These are phyloP conservation scores for Plasmodium knowlesi DNA, from an alignment of 169 alveolate species.

Conservation along the genomic window DNA sequence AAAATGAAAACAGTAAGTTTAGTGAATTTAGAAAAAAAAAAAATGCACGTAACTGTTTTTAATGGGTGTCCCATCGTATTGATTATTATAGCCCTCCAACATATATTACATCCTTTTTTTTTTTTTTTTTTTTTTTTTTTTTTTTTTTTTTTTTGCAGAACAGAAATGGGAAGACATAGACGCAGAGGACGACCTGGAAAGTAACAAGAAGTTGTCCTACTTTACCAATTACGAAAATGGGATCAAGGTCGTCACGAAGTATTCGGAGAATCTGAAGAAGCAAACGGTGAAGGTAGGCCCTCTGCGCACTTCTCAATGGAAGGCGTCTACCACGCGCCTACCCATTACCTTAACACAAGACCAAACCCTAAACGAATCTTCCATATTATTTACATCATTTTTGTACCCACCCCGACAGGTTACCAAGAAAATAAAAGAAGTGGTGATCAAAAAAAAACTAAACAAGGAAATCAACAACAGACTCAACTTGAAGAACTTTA, in stretches of 20 bases:
- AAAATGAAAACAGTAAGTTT: constrained; percentile 61
- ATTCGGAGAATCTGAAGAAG: constrained; percentile 81
- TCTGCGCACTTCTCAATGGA: not conserved
- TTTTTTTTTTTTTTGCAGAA: constrained; percentile 49
- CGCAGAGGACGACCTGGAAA: constrained; percentile 85
- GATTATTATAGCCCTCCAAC: not conserved
- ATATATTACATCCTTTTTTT: not conserved
- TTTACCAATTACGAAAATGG: constrained; percentile 83
- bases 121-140: not conserved
- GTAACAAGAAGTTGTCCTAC: constrained; percentile 78
- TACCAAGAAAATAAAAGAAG: constrained; percentile 84
- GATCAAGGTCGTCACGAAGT: constrained; percentile 83
- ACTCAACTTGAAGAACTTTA: constrained; percentile 77
- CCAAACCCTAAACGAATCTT: not conserved
- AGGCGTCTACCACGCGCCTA: too few relatives aligned
- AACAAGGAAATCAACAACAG: constrained; percentile 82
- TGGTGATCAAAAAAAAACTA: constrained; percentile 66
- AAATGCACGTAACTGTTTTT: not conserved
- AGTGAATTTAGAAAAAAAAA: not conserved
- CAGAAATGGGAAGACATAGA: constrained; percentile 88
- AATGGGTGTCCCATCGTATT: not conserved
- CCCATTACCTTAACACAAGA: too few relatives aligned
- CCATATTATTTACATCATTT: not conserved
- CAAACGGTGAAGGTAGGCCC: constrained; percentile 85
- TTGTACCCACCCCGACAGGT: constrained; percentile 69